phyloP scores from a whole-genome alignment of 768 basidiomycete genomes.

The Boletus edulis region DNA sequence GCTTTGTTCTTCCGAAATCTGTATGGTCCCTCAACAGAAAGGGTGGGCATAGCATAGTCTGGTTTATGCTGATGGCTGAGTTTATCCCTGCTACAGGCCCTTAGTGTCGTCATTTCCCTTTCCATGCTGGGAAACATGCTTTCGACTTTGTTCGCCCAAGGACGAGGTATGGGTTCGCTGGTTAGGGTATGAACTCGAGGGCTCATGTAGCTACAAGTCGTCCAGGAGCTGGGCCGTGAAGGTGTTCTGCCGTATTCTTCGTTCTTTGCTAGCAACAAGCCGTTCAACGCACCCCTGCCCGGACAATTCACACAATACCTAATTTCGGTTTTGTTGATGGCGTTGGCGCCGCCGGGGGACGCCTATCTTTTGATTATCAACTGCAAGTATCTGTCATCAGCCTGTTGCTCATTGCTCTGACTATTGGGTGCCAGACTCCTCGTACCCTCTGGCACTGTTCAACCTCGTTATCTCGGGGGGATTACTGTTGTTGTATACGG shows the following conservation, averaged over 20 bases:
- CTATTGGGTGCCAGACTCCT: slow-evolving; percentile 41
- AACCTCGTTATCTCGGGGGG: slow-evolving; percentile 62
- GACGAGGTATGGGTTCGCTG: slow-evolving; percentile 46
- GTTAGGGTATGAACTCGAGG: background rate
- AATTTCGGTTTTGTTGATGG: slow-evolving; percentile 52
- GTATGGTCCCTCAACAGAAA: slow-evolving; percentile 60
- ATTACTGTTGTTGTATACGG: slow-evolving; percentile 57
- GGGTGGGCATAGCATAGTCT: slow-evolving; percentile 35
- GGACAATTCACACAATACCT: slow-evolving; percentile 64
- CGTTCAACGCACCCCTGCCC: slow-evolving; percentile 63
- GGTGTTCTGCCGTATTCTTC: slow-evolving; percentile 64
- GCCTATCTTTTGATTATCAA: slow-evolving; percentile 72
- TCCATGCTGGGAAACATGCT: slow-evolving; percentile 66
- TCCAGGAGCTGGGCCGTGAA: slow-evolving; percentile 73
- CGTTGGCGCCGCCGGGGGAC: slow-evolving; percentile 66
- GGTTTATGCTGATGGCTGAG: background rate
- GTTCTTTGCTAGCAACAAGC: slow-evolving; percentile 69
- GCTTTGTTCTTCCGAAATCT: slow-evolving; percentile 75
- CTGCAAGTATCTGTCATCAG: slow-evolving; percentile 39
- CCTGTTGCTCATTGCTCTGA: background rate
- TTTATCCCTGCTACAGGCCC: slow-evolving; percentile 36
- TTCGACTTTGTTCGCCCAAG: slow-evolving; percentile 62
- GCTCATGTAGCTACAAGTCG: slow-evolving; percentile 40
- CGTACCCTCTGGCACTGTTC: slow-evolving; percentile 56
- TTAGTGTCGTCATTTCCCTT: slow-evolving; percentile 61